These are phyloP conservation scores for Plenodomus biglobosus DNA, from an alignment of 2,329 filamentous ascomycete genomes.

Conservation along the genomic window DNA sequence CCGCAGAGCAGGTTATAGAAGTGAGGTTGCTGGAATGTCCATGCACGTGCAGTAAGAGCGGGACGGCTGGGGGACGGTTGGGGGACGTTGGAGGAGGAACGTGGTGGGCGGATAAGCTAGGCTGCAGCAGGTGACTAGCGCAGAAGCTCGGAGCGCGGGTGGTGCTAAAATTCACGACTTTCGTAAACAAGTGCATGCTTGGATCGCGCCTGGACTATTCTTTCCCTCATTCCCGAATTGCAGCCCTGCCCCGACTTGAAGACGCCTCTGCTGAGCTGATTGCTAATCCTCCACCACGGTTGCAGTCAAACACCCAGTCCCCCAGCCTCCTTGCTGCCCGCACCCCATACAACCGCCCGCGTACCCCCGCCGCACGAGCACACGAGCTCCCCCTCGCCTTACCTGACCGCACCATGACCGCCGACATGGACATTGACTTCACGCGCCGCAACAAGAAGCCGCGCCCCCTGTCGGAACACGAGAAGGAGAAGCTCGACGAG, in stretches of 20 bases:
- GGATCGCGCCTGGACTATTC: constrained; percentile 17
- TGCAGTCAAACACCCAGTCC: constrained; percentile 1
- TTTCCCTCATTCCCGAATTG: constrained; percentile 13
- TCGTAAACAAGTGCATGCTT: constrained; percentile 31
- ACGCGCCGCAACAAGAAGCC: constrained; percentile 85
- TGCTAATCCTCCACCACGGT: neutral
- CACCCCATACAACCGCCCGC: constrained; percentile 14
- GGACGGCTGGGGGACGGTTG: no score
- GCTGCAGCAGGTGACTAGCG: constrained; percentile 10
- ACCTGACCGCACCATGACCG: constrained; percentile 28
- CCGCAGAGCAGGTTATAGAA: no score
- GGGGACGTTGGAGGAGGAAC: constrained; percentile 3
- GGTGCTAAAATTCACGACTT: constrained; percentile 27
- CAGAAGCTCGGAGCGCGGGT: constrained; percentile 9
- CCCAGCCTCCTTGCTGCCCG: constrained; percentile 18
- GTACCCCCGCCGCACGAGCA: constrained; percentile 32
- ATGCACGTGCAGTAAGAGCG: constrained; percentile 11
- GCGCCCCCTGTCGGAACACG: constrained; percentile 74
- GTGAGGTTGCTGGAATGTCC: neutral
- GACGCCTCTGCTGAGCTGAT: neutral
- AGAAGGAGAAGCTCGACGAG: constrained; percentile 83
- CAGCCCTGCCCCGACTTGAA: neutral
- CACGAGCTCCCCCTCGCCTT: constrained; percentile 26
- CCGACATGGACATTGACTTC: constrained; percentile 69
- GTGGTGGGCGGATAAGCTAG: constrained; percentile 16